phyloP scores from a whole-genome alignment of 1,284 basidiomycete species.

The Ceraceosorus bombacis region DNA sequence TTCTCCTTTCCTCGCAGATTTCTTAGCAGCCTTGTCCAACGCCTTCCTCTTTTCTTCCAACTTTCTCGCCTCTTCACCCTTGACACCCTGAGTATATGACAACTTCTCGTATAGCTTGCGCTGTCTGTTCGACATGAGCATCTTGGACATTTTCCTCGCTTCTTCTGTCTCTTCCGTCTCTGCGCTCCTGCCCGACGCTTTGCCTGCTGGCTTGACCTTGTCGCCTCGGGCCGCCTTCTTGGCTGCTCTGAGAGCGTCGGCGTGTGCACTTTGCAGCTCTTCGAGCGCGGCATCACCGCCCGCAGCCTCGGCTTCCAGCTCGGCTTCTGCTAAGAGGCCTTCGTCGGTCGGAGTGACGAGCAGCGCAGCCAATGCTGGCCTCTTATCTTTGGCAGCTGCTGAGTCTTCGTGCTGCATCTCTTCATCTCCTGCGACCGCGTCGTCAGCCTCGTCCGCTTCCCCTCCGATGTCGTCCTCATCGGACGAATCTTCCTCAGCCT shows the following conservation, averaged over 20 bases:
- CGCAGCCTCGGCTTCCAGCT: conserved; percentile 83
- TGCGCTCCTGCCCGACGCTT: conserved; percentile 37
- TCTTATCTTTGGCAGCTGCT: conserved; percentile 13
- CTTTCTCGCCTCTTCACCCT: conserved; percentile 58
- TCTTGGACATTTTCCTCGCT: conserved; percentile 67
- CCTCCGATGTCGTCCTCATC: conserved; percentile 50
- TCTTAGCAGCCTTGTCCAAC: background rate
- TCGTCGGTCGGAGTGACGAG: conserved; percentile 56
- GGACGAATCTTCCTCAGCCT: conserved; percentile 26
- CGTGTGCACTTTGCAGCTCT: conserved; percentile 56
- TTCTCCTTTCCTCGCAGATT: too few species aligned
- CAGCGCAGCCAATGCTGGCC: conserved; percentile 19
- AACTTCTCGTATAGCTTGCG: conserved; percentile 92
- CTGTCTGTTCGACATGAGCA: conserved; percentile 97
- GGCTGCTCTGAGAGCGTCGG: conserved; percentile 31
- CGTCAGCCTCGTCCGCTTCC: conserved; percentile 37
- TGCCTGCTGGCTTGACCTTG: conserved; percentile 15
- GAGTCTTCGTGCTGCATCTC: conserved; percentile 23
- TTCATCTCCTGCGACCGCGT: conserved; percentile 50
- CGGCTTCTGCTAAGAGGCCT: conserved; percentile 73
- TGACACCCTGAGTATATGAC: conserved; percentile 77
- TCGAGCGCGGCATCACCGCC: conserved; percentile 78
- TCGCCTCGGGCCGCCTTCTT: conserved; percentile 23
- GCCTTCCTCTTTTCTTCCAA: conserved; percentile 24
- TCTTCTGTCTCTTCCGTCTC: conserved; percentile 64